phyloP scores from a whole-genome alignment of 805 yeast species.

The Barnettozyma siamensis region DNA sequence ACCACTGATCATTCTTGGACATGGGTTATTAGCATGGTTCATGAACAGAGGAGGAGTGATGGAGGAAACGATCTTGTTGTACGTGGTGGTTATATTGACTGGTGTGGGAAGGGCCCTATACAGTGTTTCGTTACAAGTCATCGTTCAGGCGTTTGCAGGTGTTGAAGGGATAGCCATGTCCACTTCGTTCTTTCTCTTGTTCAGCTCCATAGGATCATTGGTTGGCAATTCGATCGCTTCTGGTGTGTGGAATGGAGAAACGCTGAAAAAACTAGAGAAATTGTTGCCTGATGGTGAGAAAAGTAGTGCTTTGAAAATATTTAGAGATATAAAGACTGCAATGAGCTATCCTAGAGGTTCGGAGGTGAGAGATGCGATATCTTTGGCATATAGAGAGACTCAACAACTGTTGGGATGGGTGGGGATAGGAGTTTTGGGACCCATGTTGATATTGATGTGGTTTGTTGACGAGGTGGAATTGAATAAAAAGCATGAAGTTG shows the following conservation, averaged over 20 bases:
- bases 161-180: conserved; percentile 27
- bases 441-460: conserved; percentile 26
- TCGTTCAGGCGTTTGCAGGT: conserved; percentile 26
- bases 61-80: conserved; percentile 11
- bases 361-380: conserved; percentile 24
- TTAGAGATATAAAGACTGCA: conserved; percentile 22
- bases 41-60: conserved; percentile 19
- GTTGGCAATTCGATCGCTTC: conserved; percentile 27
- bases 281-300: conserved; percentile 21
- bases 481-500: conserved; percentile 20
- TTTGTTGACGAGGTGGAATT: conserved; percentile 24
- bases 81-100: conserved; percentile 22
- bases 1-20: conserved; percentile 23
- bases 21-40: conserved; percentile 24
- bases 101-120: conserved; percentile 27
- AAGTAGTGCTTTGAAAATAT: conserved; percentile 22
- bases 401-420: conserved; percentile 27
- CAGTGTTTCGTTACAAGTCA: conserved; percentile 23
- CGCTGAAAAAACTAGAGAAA: conserved; percentile 15
- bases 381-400: conserved; percentile 28
- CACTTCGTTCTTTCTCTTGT: conserved; percentile 27
- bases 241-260: conserved; percentile 26
- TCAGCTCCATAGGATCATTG: conserved; percentile 25
- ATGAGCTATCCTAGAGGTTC: conserved; percentile 24
- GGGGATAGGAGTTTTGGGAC: conserved; percentile 25